These are phyloP conservation scores for Pharus latifolius DNA, from an alignment of 176 grass and related monocot species.

Conservation along the genomic window DNA sequence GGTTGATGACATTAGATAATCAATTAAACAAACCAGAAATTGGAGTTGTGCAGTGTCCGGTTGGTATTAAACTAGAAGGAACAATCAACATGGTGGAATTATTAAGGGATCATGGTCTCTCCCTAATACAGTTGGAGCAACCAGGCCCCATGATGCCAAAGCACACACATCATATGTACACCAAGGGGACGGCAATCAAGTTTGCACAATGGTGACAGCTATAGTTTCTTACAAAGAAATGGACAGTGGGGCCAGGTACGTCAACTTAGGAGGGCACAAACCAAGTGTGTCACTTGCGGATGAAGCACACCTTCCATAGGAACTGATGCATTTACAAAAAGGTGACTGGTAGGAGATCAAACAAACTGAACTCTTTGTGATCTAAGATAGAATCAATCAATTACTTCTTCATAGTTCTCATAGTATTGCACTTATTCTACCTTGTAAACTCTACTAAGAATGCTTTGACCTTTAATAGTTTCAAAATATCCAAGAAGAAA, in stretches of 20 bases:
- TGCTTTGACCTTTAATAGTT: too few species aligned
- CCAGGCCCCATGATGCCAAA: constrained; percentile 15
- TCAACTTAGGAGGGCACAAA: too few species aligned
- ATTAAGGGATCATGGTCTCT: constrained; percentile 1
- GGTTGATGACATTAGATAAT: too few species aligned
- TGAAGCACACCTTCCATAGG: not conserved
- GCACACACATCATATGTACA: constrained; percentile 4
- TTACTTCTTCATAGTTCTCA: not conserved
- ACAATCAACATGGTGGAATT: not conserved
- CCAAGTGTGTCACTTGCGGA: too few species aligned
- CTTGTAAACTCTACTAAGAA: too few species aligned
- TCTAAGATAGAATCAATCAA: not conserved
- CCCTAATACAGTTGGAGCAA: not conserved
- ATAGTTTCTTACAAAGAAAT: not conserved
- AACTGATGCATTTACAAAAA: not conserved
- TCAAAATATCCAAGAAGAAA: too few species aligned
- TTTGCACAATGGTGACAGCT: constrained; percentile 13
- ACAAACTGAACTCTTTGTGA: not conserved
- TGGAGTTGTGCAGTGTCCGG: too few species aligned
- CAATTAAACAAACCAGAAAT: too few species aligned
- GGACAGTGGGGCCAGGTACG: not conserved
- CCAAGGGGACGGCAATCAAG: not conserved
- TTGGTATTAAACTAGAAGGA: not conserved
- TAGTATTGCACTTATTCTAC: not conserved
- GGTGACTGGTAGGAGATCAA: not conserved